Evolutionary conservation across 1,139 yeast genomes (phyloP), one percentile per base, ranked within the genome.

Genomic region (Tardiomyces depauwii): DNA sequence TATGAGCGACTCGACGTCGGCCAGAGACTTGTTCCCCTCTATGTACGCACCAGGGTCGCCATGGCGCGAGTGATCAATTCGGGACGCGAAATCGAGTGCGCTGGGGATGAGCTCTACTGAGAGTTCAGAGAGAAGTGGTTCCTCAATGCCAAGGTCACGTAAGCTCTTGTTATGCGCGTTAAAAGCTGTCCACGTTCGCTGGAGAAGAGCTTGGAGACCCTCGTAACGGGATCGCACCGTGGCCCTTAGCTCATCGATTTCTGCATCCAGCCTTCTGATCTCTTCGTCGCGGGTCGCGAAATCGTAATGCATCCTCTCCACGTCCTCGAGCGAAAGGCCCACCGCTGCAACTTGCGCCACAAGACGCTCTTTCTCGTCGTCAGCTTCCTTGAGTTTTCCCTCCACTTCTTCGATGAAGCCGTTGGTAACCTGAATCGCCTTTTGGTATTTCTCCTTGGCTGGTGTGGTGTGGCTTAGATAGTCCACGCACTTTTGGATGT

Each of bases 131-230:
- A 30, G 36, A 5, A 30, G 16, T 14, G 36, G 16, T 30, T 30
- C 36, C 16, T 30, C 30, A 49, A 42, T 21, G 42, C 47, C 18
- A 43, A 44, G 42, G 39, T 13, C 40, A n/a, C 16, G 36, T 19
- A 16, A 42, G 14, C 33, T 44, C 27, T 27, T 39, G 43, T 13
- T 46, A 11, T 30, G 36, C 3, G 10, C 36, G 16, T 30, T 30
- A 10, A 30, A 5, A 30, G 36, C 47, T 21, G 39, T 42, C 18
- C 33, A 45, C 30, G 41, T 43, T 11, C n/a, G n/a, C 27, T 18
- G 30, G 40, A 43, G 36, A 9, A 45, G 39, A 5, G 32, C 14
- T 23, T 41, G 33, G n/a, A 47, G 28, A 14, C 38, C 23, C 3
- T 41, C 43, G 16, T 43, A 45, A 9, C 28, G 36, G 38, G 14